These are phyloP conservation scores for Mortierella sp. DNA, from an alignment of 371 early-diverging fungal species.

Conservation along the genomic window DNA sequence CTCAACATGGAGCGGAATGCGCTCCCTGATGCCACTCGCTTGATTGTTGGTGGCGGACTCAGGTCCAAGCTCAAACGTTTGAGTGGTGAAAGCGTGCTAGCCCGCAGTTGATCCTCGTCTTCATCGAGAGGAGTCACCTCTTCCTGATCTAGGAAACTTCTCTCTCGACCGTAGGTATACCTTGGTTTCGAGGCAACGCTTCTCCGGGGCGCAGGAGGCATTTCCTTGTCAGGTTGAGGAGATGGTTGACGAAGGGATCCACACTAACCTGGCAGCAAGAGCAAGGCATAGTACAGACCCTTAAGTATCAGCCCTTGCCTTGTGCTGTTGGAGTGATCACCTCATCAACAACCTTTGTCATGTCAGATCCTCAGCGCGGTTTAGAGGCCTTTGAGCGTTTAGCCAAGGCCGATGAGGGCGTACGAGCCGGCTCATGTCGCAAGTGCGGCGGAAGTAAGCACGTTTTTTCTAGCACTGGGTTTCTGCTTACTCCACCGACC, in stretches of 20 bases:
- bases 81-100: not conserved
- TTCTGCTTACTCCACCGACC: too few relatives aligned
- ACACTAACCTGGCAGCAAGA: too few relatives aligned
- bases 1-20: not conserved
- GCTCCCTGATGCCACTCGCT: slow-evolving; percentile 9
- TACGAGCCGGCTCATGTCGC: slow-evolving; percentile 40
- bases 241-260: too few relatives aligned
- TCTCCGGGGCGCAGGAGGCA: slow-evolving; percentile 10
- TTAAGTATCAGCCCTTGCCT: too few relatives aligned
- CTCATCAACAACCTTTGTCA: not conserved
- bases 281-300: too few relatives aligned
- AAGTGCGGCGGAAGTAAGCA: slow-evolving; percentile 51
- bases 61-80: slow-evolving; percentile 16
- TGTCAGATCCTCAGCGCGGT: slow-evolving; percentile 46
- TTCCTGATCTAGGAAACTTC: slow-evolving; percentile 24
- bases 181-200: slow-evolving; percentile 13
- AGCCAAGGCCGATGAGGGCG: slow-evolving; percentile 45
- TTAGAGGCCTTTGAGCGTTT: slow-evolving; percentile 50
- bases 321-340: too few relatives aligned
- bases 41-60: slow-evolving; percentile 5
- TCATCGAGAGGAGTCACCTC: not conserved
- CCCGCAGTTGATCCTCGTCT: not conserved
- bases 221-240: not conserved
- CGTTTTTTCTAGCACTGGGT: too few relatives aligned
- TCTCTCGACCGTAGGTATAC: slow-evolving; percentile 34